Percentiles rank a stretch among this genome's conserved stretches.
phyloP scores from a whole-genome alignment of 1,284 basidiomycete genomes.

The Rhodotorula sp. region DNA sequence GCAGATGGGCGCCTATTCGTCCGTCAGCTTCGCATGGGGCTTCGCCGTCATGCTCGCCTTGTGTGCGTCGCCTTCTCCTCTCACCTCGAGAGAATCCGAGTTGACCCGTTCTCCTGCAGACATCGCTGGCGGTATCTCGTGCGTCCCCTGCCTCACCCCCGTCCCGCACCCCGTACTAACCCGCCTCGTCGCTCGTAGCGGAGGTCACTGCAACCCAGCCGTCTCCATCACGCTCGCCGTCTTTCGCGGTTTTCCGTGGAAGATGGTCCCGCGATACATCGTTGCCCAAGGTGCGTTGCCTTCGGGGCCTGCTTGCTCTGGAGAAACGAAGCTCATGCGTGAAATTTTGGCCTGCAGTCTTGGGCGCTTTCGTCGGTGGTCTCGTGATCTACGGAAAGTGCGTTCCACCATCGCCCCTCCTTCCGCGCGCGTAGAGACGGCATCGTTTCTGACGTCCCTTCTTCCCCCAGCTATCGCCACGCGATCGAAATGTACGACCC shows the following conservation, averaged over 20 bases:
- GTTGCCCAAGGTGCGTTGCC: slow-evolving; percentile 40
- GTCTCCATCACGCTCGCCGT: slow-evolving; percentile 40
- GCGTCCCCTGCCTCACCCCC: not conserved
- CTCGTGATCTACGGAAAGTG: slow-evolving; percentile 43
- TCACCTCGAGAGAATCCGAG: rapidly evolving
- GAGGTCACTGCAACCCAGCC: slow-evolving; percentile 44
- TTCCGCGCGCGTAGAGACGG: too few relatives aligned
- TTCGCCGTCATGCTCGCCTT: slow-evolving; percentile 30
- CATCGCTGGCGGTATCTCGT: slow-evolving; percentile 31
- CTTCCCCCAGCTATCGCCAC: slow-evolving; percentile 24
- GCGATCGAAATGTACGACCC: slow-evolving; percentile 37
- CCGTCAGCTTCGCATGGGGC: slow-evolving; percentile 27
- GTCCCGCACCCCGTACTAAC: not conserved
- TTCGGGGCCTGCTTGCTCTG: too few relatives aligned
- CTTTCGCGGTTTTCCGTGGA: slow-evolving; percentile 47
- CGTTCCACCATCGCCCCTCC: not conserved
- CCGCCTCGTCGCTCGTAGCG: slow-evolving; percentile 14
- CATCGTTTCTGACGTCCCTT: not conserved
- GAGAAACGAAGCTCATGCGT: slow-evolving; percentile 19
- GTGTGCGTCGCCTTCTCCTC: not conserved
- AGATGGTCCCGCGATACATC: slow-evolving; percentile 43
- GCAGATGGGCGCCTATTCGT: slow-evolving; percentile 17
- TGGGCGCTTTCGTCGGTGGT: slow-evolving; percentile 43
- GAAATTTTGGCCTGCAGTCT: slow-evolving; percentile 28
- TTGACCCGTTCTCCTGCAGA: not conserved